A percentile compares a stretch with the other conserved stretches of the same genome.
These are phyloP conservation scores for Carex sylvatica DNA, from an alignment of 202 grass and related monocot genomes.

Conservation along the genomic window DNA sequence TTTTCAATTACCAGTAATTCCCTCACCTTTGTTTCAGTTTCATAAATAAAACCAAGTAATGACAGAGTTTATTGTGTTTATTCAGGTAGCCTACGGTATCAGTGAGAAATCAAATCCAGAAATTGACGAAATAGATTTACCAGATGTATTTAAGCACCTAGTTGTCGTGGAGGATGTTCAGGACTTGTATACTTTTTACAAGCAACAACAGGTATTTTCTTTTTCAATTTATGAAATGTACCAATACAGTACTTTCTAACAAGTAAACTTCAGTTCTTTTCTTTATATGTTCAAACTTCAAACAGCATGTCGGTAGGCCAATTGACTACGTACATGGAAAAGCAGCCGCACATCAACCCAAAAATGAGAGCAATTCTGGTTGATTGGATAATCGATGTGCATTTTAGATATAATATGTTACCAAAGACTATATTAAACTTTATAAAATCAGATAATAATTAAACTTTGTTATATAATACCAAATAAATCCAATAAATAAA, in stretches of 20 bases:
- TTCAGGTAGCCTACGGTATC: constrained; percentile 49
- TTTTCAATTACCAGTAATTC: background rate
- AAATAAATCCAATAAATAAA: no score
- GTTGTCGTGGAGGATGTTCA: constrained; percentile 82
- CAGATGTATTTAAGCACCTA: constrained; percentile 50
- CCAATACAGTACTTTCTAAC: background rate
- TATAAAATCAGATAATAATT: no score
- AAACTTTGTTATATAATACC: no score
- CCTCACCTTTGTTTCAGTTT: background rate
- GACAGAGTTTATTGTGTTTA: constrained; percentile 1
- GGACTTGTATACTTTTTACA: constrained; percentile 82
- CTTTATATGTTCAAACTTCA: constrained; percentile 27
- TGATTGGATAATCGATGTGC: constrained; percentile 93
- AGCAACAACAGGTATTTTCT: constrained; percentile 50
- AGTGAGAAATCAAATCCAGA: constrained; percentile 30
- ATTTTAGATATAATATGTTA: constrained; percentile 74
- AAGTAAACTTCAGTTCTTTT: constrained; percentile 10
- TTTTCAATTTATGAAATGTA: background rate
- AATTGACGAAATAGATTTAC: constrained; percentile 70
- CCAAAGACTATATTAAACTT: constrained; percentile 40
- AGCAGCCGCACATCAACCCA: constrained; percentile 64
- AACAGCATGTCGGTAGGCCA: constrained; percentile 47
- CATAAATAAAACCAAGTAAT: background rate
- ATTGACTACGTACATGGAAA: constrained; percentile 83
- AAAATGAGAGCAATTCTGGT: constrained; percentile 76